These are phyloP conservation scores for Kalaharituber pfeilii DNA, from an alignment of 2,329 filamentous ascomycete species.

Conservation along the genomic window DNA sequence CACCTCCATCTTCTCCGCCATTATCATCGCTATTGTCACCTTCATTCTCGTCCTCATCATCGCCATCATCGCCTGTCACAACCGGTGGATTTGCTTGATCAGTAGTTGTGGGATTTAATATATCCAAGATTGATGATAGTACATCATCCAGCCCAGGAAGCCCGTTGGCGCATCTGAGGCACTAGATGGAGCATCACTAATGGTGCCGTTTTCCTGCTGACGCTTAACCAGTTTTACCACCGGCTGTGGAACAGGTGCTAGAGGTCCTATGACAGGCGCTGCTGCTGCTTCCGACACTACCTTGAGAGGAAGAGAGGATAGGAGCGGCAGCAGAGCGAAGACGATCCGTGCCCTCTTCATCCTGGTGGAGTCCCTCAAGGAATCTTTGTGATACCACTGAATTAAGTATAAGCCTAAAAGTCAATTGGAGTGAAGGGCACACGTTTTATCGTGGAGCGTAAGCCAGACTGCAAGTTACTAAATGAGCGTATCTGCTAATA, in stretches of 20 bases:
- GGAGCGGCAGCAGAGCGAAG: constrained; percentile 11
- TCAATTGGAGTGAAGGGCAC: too few species aligned
- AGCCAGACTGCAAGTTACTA: background rate
- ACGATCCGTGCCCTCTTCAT: constrained; percentile 16
- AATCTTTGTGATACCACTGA: too few species aligned
- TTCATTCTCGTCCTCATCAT: constrained; percentile 11
- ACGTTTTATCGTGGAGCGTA: too few species aligned
- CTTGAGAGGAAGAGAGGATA: constrained; percentile 9
- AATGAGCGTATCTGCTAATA: background rate
- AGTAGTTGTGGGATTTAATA: background rate
- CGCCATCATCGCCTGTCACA: background rate
- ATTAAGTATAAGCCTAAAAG: too few species aligned
- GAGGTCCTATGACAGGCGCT: constrained; percentile 4
- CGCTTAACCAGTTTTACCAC: background rate
- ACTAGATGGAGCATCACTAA: background rate
- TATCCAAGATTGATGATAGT: background rate
- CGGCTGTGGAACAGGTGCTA: background rate
- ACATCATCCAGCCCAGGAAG: background rate
- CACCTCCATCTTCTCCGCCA: too few species aligned
- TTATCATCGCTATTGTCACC: background rate
- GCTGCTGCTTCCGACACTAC: constrained; percentile 11
- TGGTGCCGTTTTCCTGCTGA: background rate
- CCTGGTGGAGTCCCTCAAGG: background rate
- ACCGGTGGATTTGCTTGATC: background rate
- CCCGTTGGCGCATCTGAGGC: too few species aligned